Evolutionary conservation across 768 basidiomycete species (phyloP).

Genomic region (Cyathus striatus): DNA sequence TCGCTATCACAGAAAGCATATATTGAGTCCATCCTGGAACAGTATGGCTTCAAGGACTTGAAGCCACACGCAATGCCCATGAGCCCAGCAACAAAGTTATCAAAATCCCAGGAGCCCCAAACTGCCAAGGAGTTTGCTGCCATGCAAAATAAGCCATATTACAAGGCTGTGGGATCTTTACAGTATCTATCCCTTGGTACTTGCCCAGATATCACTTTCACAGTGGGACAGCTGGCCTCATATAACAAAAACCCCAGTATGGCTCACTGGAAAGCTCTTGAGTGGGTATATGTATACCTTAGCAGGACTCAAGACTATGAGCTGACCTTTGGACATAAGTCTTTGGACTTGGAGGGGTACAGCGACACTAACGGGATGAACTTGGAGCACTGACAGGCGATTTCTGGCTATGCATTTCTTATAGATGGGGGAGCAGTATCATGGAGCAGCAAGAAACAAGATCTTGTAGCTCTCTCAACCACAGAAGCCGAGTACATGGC

Average conservation of each 20-base stretch:
- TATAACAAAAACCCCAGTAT: not conserved
- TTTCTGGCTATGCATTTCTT: not conserved
- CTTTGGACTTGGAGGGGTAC: not conserved
- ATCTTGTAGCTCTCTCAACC: not conserved
- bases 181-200: not conserved
- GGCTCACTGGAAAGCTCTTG: not conserved
- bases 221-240: not conserved
- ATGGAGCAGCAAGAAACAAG: not conserved
- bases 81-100: too few relatives aligned
- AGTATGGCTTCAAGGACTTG: too few relatives aligned
- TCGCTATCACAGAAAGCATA: too few relatives aligned
- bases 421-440: not conserved
- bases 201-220: not conserved
- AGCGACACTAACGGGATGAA: too few relatives aligned
- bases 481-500: slow-evolving; percentile 4
- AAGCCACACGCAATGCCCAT: too few relatives aligned
- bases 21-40: too few relatives aligned
- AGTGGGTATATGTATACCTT: not conserved
- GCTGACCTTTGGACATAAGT: not conserved
- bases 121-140: too few relatives aligned
- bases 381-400: not conserved
- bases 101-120: too few relatives aligned
- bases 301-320: not conserved
- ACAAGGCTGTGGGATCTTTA: not conserved
- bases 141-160: too few relatives aligned